A percentile compares a stretch with the other conserved stretches of the same genome.
Conservation (phyloP, 331 rosid genomes). For the Pyracantha coccinea region DNA sequence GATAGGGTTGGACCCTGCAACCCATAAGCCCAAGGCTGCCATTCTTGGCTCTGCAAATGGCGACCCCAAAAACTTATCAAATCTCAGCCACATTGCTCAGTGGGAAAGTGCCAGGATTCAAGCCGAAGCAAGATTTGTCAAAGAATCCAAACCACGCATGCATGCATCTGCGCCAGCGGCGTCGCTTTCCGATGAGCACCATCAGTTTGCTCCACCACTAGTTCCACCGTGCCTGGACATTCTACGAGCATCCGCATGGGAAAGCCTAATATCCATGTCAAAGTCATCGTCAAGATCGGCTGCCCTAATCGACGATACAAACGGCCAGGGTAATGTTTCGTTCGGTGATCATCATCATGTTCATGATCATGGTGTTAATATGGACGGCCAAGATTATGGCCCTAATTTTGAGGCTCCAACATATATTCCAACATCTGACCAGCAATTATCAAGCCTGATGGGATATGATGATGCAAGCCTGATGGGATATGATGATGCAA, state of each 20-base stretch:
- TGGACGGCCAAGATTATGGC: background rate
- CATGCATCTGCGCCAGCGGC: background rate
- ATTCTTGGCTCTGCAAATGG: slow-evolving; percentile 1
- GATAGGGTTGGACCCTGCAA: slow-evolving; percentile 15
- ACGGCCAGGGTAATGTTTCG: background rate
- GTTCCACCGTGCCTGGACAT: background rate
- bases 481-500: background rate
- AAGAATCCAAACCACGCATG: background rate
- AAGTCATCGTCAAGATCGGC: background rate
- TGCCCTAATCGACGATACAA: background rate
- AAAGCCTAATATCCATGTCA: slow-evolving; percentile 2
- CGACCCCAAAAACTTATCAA: background rate
- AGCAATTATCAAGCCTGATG: background rate
- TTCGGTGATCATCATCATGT: background rate
- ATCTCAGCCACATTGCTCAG: slow-evolving; percentile 18
- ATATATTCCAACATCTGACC: background rate
- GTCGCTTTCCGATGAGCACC: background rate
- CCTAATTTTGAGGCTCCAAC: background rate
- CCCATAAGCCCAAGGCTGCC: slow-evolving; percentile 10
- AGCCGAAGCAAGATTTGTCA: slow-evolving; percentile 15
- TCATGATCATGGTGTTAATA: background rate
- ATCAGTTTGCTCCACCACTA: background rate
- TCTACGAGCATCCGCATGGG: slow-evolving; percentile 1
- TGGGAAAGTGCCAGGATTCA: slow-evolving; percentile 18
- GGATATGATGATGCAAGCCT: background rate